Conservation (phyloP, 495 filamentous ascomycete genomes). For the Chaetomium cochliodes region DNA sequence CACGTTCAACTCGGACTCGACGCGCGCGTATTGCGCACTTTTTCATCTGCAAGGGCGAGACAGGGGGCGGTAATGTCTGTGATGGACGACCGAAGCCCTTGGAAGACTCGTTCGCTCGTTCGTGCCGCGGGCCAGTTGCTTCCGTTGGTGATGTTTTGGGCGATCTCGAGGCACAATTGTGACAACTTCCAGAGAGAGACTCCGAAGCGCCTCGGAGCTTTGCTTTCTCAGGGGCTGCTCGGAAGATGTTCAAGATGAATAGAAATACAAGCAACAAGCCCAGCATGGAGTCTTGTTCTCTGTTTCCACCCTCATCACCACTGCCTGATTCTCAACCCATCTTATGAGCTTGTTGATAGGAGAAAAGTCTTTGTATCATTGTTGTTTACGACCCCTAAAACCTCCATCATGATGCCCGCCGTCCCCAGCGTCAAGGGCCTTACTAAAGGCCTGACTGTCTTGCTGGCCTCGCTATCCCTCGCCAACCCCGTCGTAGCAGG, state of each 20-base stretch:
- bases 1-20: not conserved
- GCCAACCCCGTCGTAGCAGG: not conserved
- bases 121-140: slow-evolving; percentile 3
- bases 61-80: not conserved
- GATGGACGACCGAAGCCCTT: not conserved
- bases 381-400: slow-evolving; percentile 14
- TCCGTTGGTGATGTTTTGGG: slow-evolving; percentile 8
- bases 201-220: not conserved
- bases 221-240: not conserved
- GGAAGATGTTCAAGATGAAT: not conserved
- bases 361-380: not conserved
- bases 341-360: not conserved
- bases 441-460: not conserved
- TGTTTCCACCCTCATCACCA: too few relatives aligned
- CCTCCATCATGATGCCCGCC: not conserved
- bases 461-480: slow-evolving; percentile 6
- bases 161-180: not conserved
- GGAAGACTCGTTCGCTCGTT: not conserved
- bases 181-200: not conserved
- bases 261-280: slow-evolving; percentile 3
- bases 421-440: not conserved
- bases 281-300: not conserved
- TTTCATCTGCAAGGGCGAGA: not conserved
- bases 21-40: not conserved
- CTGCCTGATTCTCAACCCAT: not conserved